Base-by-base conservation (phyloP, 495 filamentous ascomycete species). In the Daldinia grandis region DNA sequence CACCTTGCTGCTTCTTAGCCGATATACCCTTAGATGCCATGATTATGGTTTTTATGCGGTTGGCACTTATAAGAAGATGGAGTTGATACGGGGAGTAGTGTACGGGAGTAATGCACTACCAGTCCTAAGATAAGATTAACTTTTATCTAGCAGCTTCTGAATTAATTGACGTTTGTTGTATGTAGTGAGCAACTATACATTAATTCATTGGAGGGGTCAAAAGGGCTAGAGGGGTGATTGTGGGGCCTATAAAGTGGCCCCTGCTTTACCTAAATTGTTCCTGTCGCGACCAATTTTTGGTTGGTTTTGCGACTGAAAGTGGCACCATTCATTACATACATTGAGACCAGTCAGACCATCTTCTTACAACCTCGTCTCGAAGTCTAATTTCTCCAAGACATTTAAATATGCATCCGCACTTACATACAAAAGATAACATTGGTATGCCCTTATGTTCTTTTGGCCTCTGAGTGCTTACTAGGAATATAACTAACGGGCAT, bases 341-440 rank as follows among this genome's bases (percentile, higher is more conserved):
- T 6, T 38, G 14, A 60, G 30, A 53, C 25, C 35, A 51, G 31
- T 44, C 47, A 17, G 28, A 42, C 47, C 49, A 28, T 17, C 30
- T 15, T 64, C 59, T 49, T 56, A 62, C 37, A 53, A 56, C 31
- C 31, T 19, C 37, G 35, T 53, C 7, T 56, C 25, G 1, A 31
- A 35, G n/a, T 21, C 4, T 35, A 56, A n/a, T n/a, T 21, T 35
- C 12, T 19, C 15, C 24, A 1, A 62, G 31, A 66, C 2, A 12
- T 24, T 15, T 60, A 78, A 89, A 81, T 53, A 99, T 99, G 95
- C 95, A 99, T 92, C 95, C 95, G 25, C 94, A 97, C 80, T 81
- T 99, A 4, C 94, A 98, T 74, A 97, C 93, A 25, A 91, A 93
- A 69, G 88, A 97, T 74, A 97, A 97, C 71, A 82, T 81, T 78